A percentile compares a stretch with the other conserved stretches of the same genome.
Evolutionary conservation across 139 green algal species (phyloP).

Genomic region (Chlorella sp.): DNA sequence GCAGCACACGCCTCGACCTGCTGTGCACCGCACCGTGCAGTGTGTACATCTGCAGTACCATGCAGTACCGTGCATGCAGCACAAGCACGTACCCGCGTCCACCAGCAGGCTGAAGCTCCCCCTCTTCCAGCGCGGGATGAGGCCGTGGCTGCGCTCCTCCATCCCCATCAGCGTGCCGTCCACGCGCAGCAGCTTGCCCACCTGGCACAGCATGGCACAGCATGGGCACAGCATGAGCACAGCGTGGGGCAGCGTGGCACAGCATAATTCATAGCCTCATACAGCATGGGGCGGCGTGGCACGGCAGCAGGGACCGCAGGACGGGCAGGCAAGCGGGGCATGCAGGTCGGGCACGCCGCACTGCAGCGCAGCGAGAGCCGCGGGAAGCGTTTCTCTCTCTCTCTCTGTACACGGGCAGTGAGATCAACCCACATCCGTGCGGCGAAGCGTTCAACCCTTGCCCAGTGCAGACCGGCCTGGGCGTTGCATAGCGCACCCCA

Average conservation of each 20-base stretch:
- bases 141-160: constrained; percentile 46
- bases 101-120: constrained; percentile 84
- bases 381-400: too few relatives aligned
- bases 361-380: too few relatives aligned
- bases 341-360: too few relatives aligned
- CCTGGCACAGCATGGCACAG: constrained; percentile 43
- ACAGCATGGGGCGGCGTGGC: neutral
- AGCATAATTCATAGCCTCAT: neutral
- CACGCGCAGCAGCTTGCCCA: constrained; percentile 66
- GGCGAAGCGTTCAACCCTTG: too few relatives aligned
- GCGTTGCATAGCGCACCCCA: neutral
- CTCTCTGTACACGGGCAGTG: too few relatives aligned
- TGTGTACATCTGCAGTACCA: neutral
- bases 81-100: constrained; percentile 45
- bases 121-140: constrained; percentile 81
- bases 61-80: neutral
- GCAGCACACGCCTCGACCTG: neutral
- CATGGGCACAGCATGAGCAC: neutral
- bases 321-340: neutral
- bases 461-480: too few relatives aligned
- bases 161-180: constrained; percentile 82
- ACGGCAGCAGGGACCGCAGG: neutral
- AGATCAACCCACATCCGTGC: too few relatives aligned
- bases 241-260: neutral
- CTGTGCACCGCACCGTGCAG: neutral